Evolutionary conservation across 2,329 filamentous ascomycete genomes (phyloP), one percentile per base, ranked within the genome.

Genomic region (Harringtonia lauricola): DNA sequence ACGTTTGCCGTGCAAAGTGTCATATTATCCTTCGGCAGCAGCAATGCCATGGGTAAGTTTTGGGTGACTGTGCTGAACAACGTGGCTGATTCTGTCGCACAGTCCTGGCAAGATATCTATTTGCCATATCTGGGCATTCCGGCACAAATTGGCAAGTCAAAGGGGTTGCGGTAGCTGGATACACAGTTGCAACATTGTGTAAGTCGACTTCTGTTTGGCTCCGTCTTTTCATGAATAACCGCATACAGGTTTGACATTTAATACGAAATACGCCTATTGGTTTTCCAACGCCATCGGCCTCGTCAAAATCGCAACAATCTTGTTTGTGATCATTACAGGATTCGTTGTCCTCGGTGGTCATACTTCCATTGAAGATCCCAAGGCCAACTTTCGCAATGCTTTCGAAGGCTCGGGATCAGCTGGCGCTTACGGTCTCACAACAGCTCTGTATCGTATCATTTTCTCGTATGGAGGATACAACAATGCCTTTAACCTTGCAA

Each of bases 1-100:
- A 66, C 76, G 0, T 84, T 80, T 54, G 80, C 80, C 0, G 70
- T 81, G 3, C 75, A 80, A 54, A 70, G 71, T 0, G 75, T 83
- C 2, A 56, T 80, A 1, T 60, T 84, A 4, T 81, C 79, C 0
- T 84, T 83, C 49, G 76, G 73, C 49, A 80, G 76, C 50, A 74
- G 76, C 34, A 83, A 84, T 55, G 69, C 77, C 0, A 72, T 83
- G 34, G 68, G 65, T 65, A 37, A 12, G 19, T 21, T 35, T 7
- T 28, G 14, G 18, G 12, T n/a, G n/a, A n/a, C n/a, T n/a, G n/a
- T n/a, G n/a, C n/a, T n/a, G n/a, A n/a, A n/a, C n/a, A n/a, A n/a
- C n/a, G n/a, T 22, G n/a, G 17, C 38, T 24, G 15, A 35, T 36
- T 15, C 21, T 36, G n/a, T 15, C 36, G 13, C 9, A 9, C 44